Base-by-base conservation (phyloP, 2,329 filamentous ascomycete genomes). In the Zalaria sp. region DNA sequence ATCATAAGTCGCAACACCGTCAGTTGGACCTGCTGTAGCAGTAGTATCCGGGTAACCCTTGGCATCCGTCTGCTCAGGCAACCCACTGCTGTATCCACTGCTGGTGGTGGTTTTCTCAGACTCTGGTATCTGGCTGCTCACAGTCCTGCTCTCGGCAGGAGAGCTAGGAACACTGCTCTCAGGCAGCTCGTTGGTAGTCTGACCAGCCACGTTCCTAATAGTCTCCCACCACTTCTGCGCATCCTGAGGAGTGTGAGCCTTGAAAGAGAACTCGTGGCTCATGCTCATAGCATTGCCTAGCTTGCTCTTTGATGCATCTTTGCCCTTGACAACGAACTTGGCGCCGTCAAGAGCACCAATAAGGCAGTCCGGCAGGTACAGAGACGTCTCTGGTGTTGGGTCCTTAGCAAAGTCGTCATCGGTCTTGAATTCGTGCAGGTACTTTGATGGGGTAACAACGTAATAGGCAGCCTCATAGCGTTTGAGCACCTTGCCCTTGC, bases 301-400 rank as follows among this genome's bases (percentile, higher is more conserved):
- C 48, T 81, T 83, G 46, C 72, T 69, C 57, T 83, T 83, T 54
- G 80, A 81, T 43, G 81, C 77, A 58, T 98, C 88, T 63, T 96
- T 96, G 61, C 91, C 91, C 68, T 94, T 94, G 61, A 98, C 72
- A 55, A 78, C 85, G 72, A 98, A 96, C 63, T 93, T 95, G 46
- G 81, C 75, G 41, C 83, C 87, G 49, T 71, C 78, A 27, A 77
- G 61, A 25, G 67, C 72, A 44, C 87, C 85, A 43, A 96, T 75
- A 37, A 80, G 63, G 52, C 89, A 93, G 53, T 98, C 91, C 7
- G 91, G 88, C 1, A 98, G 77, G 62, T 89, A 96, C 50, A 98
- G 77, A 9, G 83, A 91, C 34, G 91, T 69, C 59, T 98, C 89
- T 0, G 91, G 89, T 43, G 74, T 71, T 6, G 86, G 85, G 47